Conservation (phyloP, 176 grass and related monocot species). For the Musa troglodytarum region DNA sequence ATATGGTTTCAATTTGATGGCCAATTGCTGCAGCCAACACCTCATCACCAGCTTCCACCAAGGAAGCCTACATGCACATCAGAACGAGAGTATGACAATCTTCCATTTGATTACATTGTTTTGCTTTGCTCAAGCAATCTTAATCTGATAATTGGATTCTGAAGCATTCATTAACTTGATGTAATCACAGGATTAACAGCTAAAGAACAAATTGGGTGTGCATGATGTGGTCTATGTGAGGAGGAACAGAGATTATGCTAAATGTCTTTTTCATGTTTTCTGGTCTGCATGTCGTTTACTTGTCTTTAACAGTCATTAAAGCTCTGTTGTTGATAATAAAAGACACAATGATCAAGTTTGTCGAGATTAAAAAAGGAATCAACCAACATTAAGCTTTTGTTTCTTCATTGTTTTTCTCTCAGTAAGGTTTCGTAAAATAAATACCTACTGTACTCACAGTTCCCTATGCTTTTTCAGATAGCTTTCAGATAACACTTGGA, state of each 20-base stretch:
- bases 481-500: too few relatives aligned
- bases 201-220: background rate
- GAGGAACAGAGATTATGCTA: background rate
- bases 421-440: too few relatives aligned
- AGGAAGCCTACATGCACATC: conserved; percentile 30
- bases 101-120: background rate
- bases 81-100: background rate
- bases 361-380: too few relatives aligned
- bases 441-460: too few relatives aligned
- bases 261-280: background rate
- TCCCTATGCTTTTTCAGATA: too few relatives aligned
- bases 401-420: background rate
- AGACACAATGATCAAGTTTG: too few relatives aligned
- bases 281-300: background rate
- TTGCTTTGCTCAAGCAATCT: background rate
- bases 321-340: background rate
- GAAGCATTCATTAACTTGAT: background rate
- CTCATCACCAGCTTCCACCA: conserved; percentile 36
- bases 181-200: background rate
- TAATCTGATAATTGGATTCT: background rate
- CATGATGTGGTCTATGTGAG: background rate
- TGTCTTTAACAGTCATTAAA: background rate
- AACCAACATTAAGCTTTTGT: background rate
- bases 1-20: background rate
- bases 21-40: conserved; percentile 26